phyloP scores from a whole-genome alignment of 2,329 filamentous ascomycete genomes.

The Lachnellula cervina region DNA sequence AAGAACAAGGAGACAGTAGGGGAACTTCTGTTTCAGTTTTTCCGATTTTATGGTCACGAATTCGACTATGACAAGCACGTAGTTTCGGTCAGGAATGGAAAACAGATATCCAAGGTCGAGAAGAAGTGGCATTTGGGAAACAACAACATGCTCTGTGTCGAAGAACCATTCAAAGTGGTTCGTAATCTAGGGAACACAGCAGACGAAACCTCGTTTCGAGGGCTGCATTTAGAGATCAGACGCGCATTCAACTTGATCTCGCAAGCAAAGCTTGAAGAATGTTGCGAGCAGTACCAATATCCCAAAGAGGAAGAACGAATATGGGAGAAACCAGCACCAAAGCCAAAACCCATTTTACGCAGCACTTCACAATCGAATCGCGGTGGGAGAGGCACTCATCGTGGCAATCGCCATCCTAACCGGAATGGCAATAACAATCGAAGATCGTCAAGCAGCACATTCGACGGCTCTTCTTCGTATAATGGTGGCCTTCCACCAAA shows the following conservation, averaged over 20 bases:
- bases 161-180: slow-evolving; percentile 88
- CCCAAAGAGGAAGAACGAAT: slow-evolving; percentile 66
- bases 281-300: slow-evolving; percentile 83
- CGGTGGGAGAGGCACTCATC: slow-evolving; percentile 23
- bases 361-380: slow-evolving; percentile 55
- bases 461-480: slow-evolving; percentile 26
- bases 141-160: slow-evolving; percentile 86
- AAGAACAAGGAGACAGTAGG: slow-evolving; percentile 80
- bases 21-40: slow-evolving; percentile 90
- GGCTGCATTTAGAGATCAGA: slow-evolving; percentile 83
- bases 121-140: slow-evolving; percentile 81
- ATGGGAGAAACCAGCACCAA: slow-evolving; percentile 52
- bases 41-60: slow-evolving; percentile 90
- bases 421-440: slow-evolving; percentile 28
- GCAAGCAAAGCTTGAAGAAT: slow-evolving; percentile 72
- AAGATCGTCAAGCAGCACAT: slow-evolving; percentile 30
- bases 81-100: slow-evolving; percentile 79
- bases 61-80: slow-evolving; percentile 82
- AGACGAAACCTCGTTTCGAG: slow-evolving; percentile 89
- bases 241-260: slow-evolving; percentile 81
- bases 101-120: slow-evolving; percentile 70
- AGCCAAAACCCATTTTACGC: slow-evolving; percentile 46
- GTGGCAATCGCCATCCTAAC: slow-evolving; percentile 24
- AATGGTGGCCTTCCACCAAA: slow-evolving; percentile 18
- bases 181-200: slow-evolving; percentile 95